phyloP scores from a whole-genome alignment of 2,329 filamentous ascomycete species.

The Colletotrichum costaricense region DNA sequence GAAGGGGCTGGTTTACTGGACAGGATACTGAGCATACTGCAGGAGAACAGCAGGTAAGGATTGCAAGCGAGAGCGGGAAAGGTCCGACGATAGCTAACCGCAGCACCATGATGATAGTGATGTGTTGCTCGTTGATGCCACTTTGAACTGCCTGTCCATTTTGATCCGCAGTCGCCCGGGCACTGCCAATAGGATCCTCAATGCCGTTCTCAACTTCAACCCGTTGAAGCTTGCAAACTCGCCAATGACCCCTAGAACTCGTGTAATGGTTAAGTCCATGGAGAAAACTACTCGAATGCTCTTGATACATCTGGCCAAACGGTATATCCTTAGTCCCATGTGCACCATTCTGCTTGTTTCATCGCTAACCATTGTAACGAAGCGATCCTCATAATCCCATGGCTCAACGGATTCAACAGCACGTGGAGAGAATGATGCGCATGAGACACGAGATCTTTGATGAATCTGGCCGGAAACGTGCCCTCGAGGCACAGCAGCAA shows the following conservation, averaged over 20 bases:
- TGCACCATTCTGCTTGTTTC: background rate
- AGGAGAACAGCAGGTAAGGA: slow-evolving; percentile 84
- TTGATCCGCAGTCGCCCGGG: slow-evolving; percentile 85
- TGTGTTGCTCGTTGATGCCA: slow-evolving; percentile 88
- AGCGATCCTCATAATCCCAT: slow-evolving; percentile 86
- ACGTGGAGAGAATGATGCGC: slow-evolving; percentile 85
- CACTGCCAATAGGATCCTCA: slow-evolving; percentile 86
- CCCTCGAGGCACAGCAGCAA: slow-evolving; percentile 74
- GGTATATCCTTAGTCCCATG: slow-evolving; percentile 57
- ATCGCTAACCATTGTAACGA: slow-evolving; percentile 40
- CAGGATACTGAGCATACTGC: slow-evolving; percentile 84
- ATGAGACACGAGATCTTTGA: slow-evolving; percentile 83
- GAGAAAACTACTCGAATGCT: slow-evolving; percentile 91
- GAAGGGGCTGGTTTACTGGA: slow-evolving; percentile 93
- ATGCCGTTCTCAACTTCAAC: slow-evolving; percentile 89
- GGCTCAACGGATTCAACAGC: slow-evolving; percentile 83
- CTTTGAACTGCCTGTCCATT: slow-evolving; percentile 86
- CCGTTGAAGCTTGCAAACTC: slow-evolving; percentile 83
- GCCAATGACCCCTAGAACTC: slow-evolving; percentile 81
- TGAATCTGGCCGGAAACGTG: slow-evolving; percentile 82
- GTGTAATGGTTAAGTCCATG: slow-evolving; percentile 90
- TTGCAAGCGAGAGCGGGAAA: background rate
- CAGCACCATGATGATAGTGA: slow-evolving; percentile 66
- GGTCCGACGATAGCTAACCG: slow-evolving; percentile 28
- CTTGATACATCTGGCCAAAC: slow-evolving; percentile 84